Evolutionary conservation across 192 early-diverging fungal species (phyloP), one percentile per base, ranked within the genome.

Genomic region (Entrophospora sp.): DNA sequence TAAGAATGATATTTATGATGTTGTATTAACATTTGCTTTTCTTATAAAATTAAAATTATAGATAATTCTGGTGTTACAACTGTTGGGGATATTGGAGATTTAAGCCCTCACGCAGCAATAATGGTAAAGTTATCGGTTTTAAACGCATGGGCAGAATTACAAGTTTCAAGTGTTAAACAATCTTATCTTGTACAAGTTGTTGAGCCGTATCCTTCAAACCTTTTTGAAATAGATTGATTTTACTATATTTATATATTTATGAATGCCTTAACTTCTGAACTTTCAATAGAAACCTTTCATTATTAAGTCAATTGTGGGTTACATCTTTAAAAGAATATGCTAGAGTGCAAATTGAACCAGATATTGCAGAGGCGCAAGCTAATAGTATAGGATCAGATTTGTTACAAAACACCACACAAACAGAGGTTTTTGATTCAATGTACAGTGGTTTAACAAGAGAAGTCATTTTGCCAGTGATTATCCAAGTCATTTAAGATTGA

Each of bases 131-230:
- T 92, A 30, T 83, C 92, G 2, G 81, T 91, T 0, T 67, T 92
- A 6, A 84, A 84, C 35, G 86, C 91, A 13, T 94, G 90, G 90
- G 90, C 92, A 6, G 84, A 86, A 56, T 69, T 94, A 12, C 83
- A 88, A 64, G 77, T 82, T 7, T 81, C 90, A 6, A 84, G 80
- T 49, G 72, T 77, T 12, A 82, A 79, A 45, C 84, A 84, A 43
- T 67, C 74, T 13, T 89, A 87, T 31, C 62, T 90, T 60, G 68
- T 67, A 4, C 73, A 75, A n/a, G 81, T 93, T 5, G 66, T 89
- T 5, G 61, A 79, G 68, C 89, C 87, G 60, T 71, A 75, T 70
- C 69, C 34, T 64, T 67, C 37, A 10, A 30, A 3, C 9, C n/a
- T 3, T 44, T 43, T 24, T 30, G 14, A 4, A 36, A 67, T 16